phyloP scores from a whole-genome alignment of 2,329 filamentous ascomycete genomes.

The Uncinocarpus reesii region DNA sequence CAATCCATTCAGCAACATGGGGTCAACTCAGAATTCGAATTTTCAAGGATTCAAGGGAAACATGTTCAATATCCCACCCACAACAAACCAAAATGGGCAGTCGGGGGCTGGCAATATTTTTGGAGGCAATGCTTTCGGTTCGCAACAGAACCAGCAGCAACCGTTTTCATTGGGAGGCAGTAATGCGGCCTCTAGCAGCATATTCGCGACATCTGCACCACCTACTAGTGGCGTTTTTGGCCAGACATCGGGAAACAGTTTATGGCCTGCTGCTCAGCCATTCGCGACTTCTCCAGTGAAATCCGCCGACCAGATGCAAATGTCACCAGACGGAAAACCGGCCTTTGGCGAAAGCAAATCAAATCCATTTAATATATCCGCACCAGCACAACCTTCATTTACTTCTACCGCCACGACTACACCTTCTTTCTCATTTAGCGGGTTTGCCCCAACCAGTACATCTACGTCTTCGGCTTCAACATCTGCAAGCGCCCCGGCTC shows the following conservation, averaged over 20 bases:
- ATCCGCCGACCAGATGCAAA: constrained; percentile 27
- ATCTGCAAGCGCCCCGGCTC: constrained; percentile 4
- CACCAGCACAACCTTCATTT: constrained; percentile 18
- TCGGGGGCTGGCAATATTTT: constrained; percentile 4
- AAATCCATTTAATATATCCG: constrained; percentile 20
- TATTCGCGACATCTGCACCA: constrained; percentile 14
- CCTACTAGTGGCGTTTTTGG: constrained; percentile 22
- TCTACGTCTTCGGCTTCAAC: neutral
- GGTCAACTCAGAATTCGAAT: constrained; percentile 18
- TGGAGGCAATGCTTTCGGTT: constrained; percentile 11
- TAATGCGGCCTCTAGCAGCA: constrained; percentile 5
- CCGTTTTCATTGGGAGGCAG: constrained; percentile 8
- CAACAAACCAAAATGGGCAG: constrained; percentile 17
- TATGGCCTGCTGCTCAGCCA: constrained; percentile 12
- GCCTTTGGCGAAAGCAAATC: constrained; percentile 17
- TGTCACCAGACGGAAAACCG: constrained; percentile 25
- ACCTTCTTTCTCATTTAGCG: neutral
- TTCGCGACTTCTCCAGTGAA: constrained; percentile 9
- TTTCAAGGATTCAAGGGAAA: constrained; percentile 27
- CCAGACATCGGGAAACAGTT: constrained; percentile 19
- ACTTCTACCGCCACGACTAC: constrained; percentile 15
- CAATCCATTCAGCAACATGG: constrained; percentile 31
- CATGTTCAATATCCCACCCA: constrained; percentile 25
- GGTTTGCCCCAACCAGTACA: neutral
- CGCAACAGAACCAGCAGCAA: constrained; percentile 8